Percentiles rank a stretch among this genome's conserved stretches.
Evolutionary conservation across 2,329 filamentous ascomycete species (phyloP).

Genomic region (Alternaria brassicicola): DNA sequence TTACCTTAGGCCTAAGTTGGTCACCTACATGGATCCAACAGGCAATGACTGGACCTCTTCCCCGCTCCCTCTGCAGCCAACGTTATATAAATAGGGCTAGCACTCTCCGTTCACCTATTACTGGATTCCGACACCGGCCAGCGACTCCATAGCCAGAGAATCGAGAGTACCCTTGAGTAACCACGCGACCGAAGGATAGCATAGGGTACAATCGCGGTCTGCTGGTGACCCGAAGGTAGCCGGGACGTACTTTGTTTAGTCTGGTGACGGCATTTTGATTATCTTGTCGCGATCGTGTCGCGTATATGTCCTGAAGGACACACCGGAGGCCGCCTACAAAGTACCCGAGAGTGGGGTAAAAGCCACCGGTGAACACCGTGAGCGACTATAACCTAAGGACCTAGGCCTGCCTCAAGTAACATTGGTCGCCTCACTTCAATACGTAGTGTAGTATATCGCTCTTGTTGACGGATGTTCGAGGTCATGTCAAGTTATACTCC

Average conservation of each 20-base stretch:
- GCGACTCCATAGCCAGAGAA: neutral
- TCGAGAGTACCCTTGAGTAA: slow-evolving; percentile 5
- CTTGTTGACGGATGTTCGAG: neutral
- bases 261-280: neutral
- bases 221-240: neutral
- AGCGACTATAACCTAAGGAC: neutral
- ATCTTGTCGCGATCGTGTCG: neutral
- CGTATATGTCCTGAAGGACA: neutral
- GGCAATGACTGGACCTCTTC: neutral
- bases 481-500: neutral
- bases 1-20: neutral
- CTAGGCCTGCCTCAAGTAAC: neutral
- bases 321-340: slow-evolving; percentile 1
- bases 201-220: neutral
- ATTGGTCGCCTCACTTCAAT: neutral
- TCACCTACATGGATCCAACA: neutral
- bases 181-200: slow-evolving; percentile 4
- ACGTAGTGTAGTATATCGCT: neutral
- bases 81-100: neutral
- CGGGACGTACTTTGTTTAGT: neutral
- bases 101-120: neutral
- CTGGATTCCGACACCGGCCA: neutral
- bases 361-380: neutral
- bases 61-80: neutral
- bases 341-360: neutral